phyloP scores from a whole-genome alignment of 2,329 filamentous ascomycete genomes.

The Epichloe typhina region DNA sequence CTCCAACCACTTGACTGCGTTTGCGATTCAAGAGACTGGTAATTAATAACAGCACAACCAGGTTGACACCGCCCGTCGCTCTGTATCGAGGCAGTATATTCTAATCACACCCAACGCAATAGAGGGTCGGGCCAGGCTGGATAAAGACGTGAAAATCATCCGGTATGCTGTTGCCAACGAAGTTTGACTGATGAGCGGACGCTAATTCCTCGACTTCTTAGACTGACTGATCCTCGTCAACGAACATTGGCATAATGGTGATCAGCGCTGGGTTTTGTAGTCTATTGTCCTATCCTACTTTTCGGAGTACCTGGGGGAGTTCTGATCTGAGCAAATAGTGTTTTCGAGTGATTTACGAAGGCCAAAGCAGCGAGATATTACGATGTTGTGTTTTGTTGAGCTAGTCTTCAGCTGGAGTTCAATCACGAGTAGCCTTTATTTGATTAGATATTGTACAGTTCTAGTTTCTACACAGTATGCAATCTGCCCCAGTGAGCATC shows the following conservation, averaged over 20 bases:
- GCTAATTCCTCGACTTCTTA: slow-evolving; percentile 13
- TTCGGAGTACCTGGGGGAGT: not conserved
- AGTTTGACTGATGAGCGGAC: not conserved
- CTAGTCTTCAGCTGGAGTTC: not conserved
- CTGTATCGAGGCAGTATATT: slow-evolving; percentile 87
- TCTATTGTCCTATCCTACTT: not conserved
- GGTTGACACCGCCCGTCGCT: slow-evolving; percentile 73
- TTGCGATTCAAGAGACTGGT: not conserved
- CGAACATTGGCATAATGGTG: slow-evolving; percentile 23
- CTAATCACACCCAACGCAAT: slow-evolving; percentile 91
- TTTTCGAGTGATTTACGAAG: not conserved
- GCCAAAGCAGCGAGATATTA: not conserved
- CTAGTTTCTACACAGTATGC: not conserved
- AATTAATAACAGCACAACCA: slow-evolving; percentile 20
- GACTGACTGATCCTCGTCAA: slow-evolving; percentile 47
- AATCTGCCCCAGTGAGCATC: not conserved
- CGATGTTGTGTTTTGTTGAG: not conserved
- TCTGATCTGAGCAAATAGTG: not conserved
- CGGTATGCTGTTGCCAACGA: slow-evolving; percentile 32
- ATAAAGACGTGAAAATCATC: slow-evolving; percentile 66
- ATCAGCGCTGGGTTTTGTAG: not conserved
- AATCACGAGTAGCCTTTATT: not conserved
- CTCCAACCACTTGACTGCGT: not conserved
- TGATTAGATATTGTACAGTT: not conserved
- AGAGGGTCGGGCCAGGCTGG: slow-evolving; percentile 40